These are phyloP conservation scores for Trypanosoma caninum DNA, from an alignment of 208 protist genomes.

Conservation along the genomic window DNA sequence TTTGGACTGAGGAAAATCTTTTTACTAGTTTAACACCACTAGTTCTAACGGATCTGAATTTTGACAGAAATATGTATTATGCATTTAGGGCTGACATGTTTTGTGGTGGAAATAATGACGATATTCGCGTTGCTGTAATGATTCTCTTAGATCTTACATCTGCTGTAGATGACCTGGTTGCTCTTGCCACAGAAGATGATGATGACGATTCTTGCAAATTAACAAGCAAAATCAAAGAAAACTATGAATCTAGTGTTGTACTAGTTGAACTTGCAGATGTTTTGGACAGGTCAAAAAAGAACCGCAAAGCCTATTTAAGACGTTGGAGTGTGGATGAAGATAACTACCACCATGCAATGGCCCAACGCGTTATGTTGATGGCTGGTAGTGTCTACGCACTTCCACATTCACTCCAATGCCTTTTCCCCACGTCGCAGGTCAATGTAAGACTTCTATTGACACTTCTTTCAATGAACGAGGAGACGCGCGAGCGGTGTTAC, in stretches of 20 bases:
- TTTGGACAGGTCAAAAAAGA: conserved; percentile 17
- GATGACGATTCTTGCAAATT: no score
- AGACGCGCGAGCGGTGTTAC: background rate
- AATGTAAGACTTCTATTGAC: conserved; percentile 8
- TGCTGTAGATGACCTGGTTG: conserved; percentile 12
- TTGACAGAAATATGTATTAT: conserved; percentile 9
- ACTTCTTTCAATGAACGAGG: conserved; percentile 16
- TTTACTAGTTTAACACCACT: conserved; percentile 14
- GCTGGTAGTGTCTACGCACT: conserved; percentile 14
- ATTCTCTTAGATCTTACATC: conserved; percentile 24
- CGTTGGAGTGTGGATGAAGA: conserved; percentile 24
- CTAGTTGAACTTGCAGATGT: conserved; percentile 30
- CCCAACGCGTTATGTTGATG: conserved; percentile 8
- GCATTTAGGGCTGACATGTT: conserved; percentile 20
- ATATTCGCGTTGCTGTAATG: conserved; percentile 26
- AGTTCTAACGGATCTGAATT: background rate
- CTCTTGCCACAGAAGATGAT: conserved; percentile 9
- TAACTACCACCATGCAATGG: conserved; percentile 23
- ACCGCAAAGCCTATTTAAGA: conserved; percentile 2
- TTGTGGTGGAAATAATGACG: conserved; percentile 23
- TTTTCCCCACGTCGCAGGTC: background rate
- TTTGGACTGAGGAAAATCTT: conserved; percentile 28
- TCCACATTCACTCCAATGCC: background rate
- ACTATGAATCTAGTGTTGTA: conserved; percentile 19
- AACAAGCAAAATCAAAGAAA: background rate